Percentiles rank a stretch among this genome's conserved stretches.
Conservation (phyloP, 1,284 basidiomycete genomes). For the Apiotrichum montevideense region DNA sequence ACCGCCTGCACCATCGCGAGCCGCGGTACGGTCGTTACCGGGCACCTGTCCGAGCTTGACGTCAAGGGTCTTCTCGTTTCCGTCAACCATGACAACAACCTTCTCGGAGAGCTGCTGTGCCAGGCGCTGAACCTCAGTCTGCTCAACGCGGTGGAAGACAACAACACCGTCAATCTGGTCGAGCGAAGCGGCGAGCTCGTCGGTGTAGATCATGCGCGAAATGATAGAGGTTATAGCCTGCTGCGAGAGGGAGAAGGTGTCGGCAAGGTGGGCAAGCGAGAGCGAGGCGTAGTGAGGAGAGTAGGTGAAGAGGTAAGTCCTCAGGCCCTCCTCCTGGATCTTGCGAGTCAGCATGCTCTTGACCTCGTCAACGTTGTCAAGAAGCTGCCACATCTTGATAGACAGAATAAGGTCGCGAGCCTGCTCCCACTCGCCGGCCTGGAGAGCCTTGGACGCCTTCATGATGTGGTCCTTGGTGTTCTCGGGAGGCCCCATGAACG, state of each 20-base stretch:
- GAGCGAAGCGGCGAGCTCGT: conserved; percentile 87
- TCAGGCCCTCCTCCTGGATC: conserved; percentile 94
- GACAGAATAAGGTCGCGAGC: conserved; percentile 86
- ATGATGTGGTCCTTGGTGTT: conserved; percentile 98
- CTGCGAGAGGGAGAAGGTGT: conserved; percentile 77
- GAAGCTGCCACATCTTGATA: conserved; percentile 96
- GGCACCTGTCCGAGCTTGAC: conserved; percentile 68
- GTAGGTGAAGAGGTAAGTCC: conserved; percentile 98
- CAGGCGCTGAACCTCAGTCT: conserved; percentile 81
- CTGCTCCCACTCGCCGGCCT: conserved; percentile 94
- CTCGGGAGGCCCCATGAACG: conserved; percentile 97
- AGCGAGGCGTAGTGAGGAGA: conserved; percentile 89
- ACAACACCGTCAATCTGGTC: conserved; percentile 82
- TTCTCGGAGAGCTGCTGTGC: conserved; percentile 84
- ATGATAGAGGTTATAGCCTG: conserved; percentile 83
- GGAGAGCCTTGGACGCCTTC: conserved; percentile 95
- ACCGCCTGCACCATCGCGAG: conserved; percentile 29
- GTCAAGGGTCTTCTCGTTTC: conserved; percentile 92
- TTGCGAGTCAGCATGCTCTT: conserved; percentile 89
- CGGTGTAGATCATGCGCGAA: conserved; percentile 98
- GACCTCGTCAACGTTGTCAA: conserved; percentile 81
- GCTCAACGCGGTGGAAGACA: conserved; percentile 83
- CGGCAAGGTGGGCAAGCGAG: conserved; percentile 76
- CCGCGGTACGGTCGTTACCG: conserved; percentile 51
- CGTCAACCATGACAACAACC: conserved; percentile 79